These are phyloP conservation scores for Epichloe uncinata DNA, from an alignment of 2,329 filamentous ascomycete genomes.

Conservation along the genomic window DNA sequence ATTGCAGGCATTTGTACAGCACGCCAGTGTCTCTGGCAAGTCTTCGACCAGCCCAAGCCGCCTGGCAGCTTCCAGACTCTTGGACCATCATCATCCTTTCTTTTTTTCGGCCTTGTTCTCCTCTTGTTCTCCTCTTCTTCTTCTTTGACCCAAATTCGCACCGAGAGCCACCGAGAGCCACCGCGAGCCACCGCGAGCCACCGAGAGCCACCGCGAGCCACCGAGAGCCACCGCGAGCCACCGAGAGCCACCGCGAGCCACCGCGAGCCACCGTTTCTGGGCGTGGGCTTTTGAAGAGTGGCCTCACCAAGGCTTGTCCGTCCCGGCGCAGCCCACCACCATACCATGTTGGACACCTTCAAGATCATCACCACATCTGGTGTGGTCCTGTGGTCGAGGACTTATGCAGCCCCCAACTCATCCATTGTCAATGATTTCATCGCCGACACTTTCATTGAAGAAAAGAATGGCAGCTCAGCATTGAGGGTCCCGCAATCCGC, in stretches of 20 bases:
- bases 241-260: too few species aligned
- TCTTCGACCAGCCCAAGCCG: too few species aligned
- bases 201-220: too few species aligned
- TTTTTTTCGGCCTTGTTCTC: not conserved
- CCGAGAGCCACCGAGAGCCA: not conserved
- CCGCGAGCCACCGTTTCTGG: too few species aligned
- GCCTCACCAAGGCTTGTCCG: not conserved
- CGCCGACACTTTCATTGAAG: slow-evolving; percentile 93
- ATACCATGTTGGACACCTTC: slow-evolving; percentile 87
- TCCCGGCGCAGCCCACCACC: slow-evolving; percentile 9
- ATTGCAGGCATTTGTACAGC: too few species aligned
- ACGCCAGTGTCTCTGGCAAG: too few species aligned
- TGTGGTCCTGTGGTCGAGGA: slow-evolving; percentile 91
- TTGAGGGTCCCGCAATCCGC: slow-evolving; percentile 47
- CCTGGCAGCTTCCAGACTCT: not conserved
- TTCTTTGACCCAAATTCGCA: not conserved
- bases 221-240: too few species aligned
- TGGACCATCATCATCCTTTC: too few species aligned
- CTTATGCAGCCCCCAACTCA: slow-evolving; percentile 65
- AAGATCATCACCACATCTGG: slow-evolving; percentile 93
- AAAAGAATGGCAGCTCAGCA: slow-evolving; percentile 54
- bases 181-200: too few species aligned
- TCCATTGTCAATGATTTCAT: slow-evolving; percentile 90
- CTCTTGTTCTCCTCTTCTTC: not conserved
- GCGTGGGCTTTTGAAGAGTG: not conserved